Percentiles rank a stretch among this genome's conserved stretches.
These are phyloP conservation scores for Aspergillus aculeatinus DNA, from an alignment of 2,329 filamentous ascomycete genomes.

Conservation along the genomic window DNA sequence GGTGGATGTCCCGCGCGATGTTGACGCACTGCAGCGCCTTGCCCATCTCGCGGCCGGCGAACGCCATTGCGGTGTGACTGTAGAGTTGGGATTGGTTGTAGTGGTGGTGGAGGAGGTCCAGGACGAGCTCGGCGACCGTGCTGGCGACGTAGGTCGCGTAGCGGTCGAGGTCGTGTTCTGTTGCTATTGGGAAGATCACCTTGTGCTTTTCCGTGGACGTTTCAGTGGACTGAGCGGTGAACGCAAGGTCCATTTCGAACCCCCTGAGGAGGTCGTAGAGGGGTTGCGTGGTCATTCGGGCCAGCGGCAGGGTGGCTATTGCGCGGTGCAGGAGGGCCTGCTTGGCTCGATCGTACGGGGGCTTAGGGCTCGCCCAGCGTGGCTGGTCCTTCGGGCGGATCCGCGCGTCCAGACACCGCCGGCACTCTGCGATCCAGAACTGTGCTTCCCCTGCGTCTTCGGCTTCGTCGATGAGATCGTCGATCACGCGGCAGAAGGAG, in stretches of 20 bases:
- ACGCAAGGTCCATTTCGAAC: slow-evolving; percentile 67
- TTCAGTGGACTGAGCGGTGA: slow-evolving; percentile 34
- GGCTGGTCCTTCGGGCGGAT: not conserved
- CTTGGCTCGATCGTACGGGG: not conserved
- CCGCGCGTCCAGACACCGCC: not conserved
- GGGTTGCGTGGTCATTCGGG: slow-evolving; percentile 57
- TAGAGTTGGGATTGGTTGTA: not conserved
- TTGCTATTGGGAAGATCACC: slow-evolving; percentile 55
- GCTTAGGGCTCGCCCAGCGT: not conserved
- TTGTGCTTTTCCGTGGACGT: slow-evolving; percentile 16
- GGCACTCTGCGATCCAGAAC: not conserved
- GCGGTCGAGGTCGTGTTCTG: slow-evolving; percentile 57
- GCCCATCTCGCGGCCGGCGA: slow-evolving; percentile 55
- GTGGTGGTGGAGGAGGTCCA: slow-evolving; percentile 46
- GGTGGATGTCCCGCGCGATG: slow-evolving; percentile 70
- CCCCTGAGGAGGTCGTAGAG: slow-evolving; percentile 65
- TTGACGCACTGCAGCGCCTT: slow-evolving; percentile 75
- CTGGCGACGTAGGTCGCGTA: slow-evolving; percentile 71
- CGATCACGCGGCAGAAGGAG: slow-evolving; percentile 71
- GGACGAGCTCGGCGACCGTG: slow-evolving; percentile 67
- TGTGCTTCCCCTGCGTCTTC: slow-evolving; percentile 29
- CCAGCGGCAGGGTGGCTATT: slow-evolving; percentile 59
- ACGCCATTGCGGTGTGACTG: slow-evolving; percentile 8
- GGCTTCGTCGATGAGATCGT: slow-evolving; percentile 71
- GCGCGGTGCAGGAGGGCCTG: slow-evolving; percentile 21